phyloP scores from a whole-genome alignment of 768 basidiomycete genomes.

The Boletales sp. region DNA sequence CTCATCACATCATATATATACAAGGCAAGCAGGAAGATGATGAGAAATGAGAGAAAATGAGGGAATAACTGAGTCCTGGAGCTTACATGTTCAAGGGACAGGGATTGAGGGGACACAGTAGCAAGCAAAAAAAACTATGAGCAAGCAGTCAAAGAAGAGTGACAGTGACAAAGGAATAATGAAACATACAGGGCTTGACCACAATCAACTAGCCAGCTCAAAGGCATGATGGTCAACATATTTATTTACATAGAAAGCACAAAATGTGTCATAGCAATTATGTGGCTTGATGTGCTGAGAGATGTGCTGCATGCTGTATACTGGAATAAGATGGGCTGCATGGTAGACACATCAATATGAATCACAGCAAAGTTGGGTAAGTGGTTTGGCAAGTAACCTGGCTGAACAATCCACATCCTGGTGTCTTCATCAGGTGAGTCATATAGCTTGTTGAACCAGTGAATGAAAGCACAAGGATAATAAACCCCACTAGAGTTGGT shows the following conservation, averaged over 20 bases:
- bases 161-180: no score
- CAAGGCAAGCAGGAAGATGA: no score
- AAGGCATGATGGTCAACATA: no score
- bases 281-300: neutral
- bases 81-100: no score
- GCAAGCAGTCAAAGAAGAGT: no score
- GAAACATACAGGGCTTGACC: no score
- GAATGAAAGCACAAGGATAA: slow-evolving; percentile 20
- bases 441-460: slow-evolving; percentile 17
- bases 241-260: slow-evolving; percentile 7
- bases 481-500: neutral
- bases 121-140: no score
- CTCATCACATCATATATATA: no score
- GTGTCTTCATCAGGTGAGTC: slow-evolving; percentile 20
- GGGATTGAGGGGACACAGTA: no score
- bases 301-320: slow-evolving; percentile 13
- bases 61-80: no score
- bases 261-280: slow-evolving; percentile 13
- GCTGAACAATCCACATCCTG: slow-evolving; percentile 28
- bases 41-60: no score
- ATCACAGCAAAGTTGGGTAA: slow-evolving; percentile 12
- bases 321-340: slow-evolving; percentile 27
- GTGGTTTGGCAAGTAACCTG: neutral
- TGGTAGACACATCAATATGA: slow-evolving; percentile 27
- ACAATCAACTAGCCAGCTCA: neutral